Percentiles rank a stretch among this genome's conserved stretches.
These are phyloP conservation scores for Dioscorea cayenensis DNA, from an alignment of 116 monocot species.

Conservation along the genomic window DNA sequence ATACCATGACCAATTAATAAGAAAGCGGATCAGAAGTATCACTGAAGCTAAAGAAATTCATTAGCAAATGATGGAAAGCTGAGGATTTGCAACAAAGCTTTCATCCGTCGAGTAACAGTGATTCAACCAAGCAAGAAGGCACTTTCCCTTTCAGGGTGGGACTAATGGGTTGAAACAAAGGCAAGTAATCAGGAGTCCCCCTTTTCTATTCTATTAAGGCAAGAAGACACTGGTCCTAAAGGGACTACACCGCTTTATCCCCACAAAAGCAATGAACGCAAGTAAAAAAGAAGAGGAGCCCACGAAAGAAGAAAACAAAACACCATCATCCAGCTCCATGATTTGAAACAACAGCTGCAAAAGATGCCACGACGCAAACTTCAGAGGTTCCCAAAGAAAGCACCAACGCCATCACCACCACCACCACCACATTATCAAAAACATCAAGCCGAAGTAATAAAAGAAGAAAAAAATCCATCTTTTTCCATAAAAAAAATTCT, in stretches of 20 bases:
- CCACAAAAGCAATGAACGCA: slow-evolving; percentile 11
- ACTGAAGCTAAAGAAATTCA: no score
- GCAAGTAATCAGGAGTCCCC: not conserved
- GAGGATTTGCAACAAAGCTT: not conserved
- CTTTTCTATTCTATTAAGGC: slow-evolving; percentile 8
- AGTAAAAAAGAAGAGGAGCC: not conserved
- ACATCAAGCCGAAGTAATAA: not conserved
- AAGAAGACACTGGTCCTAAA: slow-evolving; percentile 12
- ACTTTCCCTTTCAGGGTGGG: slow-evolving; percentile 3
- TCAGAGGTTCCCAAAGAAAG: not conserved
- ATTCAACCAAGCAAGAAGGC: slow-evolving; percentile 13
- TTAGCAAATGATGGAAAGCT: not conserved
- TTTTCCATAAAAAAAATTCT: not conserved
- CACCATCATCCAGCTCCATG: slow-evolving; percentile 20
- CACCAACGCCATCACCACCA: not conserved
- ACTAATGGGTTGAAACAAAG: not conserved
- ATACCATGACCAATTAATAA: no score
- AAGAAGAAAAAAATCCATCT: not conserved
- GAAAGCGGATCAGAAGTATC: no score
- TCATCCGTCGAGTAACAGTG: slow-evolving; percentile 2
- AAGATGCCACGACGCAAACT: not conserved
- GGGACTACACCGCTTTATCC: slow-evolving; percentile 12
- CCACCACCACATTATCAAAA: not conserved
- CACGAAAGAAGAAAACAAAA: slow-evolving; percentile 11
- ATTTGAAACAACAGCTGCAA: slow-evolving; percentile 19